These are phyloP conservation scores for Colletotrichum acutatum DNA, from an alignment of 2,329 filamentous ascomycete genomes.

Conservation along the genomic window DNA sequence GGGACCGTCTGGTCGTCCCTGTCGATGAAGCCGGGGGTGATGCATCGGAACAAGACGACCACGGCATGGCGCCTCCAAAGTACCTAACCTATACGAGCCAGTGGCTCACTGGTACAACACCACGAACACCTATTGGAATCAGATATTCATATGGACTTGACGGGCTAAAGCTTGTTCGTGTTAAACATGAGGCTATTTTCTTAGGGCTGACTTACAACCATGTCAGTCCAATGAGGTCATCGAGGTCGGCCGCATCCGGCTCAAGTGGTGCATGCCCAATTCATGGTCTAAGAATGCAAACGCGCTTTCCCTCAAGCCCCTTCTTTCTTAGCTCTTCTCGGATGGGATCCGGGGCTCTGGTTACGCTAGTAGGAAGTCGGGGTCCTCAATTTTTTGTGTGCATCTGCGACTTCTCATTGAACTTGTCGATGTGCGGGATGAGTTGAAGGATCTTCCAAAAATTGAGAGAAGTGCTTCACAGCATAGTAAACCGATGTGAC, in stretches of 20 bases:
- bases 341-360: background rate
- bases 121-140: background rate
- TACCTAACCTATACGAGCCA: background rate
- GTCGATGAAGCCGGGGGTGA: background rate
- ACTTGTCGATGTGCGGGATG: background rate
- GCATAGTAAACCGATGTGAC: too few relatives aligned
- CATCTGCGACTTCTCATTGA: background rate
- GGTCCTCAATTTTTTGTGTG: background rate
- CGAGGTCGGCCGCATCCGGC: slow-evolving; percentile 4
- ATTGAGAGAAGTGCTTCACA: too few relatives aligned
- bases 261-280: background rate
- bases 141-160: background rate
- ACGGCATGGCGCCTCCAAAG: background rate
- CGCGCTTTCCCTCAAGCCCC: background rate
- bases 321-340: background rate
- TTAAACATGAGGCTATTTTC: background rate
- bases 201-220: background rate
- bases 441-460: background rate
- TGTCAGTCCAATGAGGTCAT: background rate
- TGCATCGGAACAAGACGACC: background rate
- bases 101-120: background rate
- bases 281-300: background rate
- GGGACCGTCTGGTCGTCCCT: background rate
- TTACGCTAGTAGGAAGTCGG: background rate
- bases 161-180: slow-evolving; percentile 8